phyloP scores from a whole-genome alignment of 768 basidiomycete species.

The Piloderma croceum region DNA sequence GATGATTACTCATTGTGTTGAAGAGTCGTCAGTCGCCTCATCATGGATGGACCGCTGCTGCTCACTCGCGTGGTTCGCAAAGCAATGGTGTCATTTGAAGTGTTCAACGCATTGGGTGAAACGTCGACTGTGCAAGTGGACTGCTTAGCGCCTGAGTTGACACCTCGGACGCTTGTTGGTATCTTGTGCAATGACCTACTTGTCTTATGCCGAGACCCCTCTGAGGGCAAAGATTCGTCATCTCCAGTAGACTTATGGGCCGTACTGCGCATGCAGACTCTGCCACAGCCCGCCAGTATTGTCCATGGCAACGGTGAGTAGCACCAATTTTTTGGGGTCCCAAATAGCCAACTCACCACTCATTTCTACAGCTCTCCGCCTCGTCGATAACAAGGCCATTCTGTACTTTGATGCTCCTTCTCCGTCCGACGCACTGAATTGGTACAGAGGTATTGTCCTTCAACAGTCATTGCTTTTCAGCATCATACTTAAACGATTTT shows the following conservation, averaged over 20 bases:
- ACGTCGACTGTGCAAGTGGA: conserved; percentile 83
- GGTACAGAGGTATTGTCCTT: conserved; percentile 71
- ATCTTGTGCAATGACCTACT: conserved; percentile 91
- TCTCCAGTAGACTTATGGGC: conserved; percentile 91
- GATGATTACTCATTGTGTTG: conserved; percentile 9
- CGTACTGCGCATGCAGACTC: conserved; percentile 90
- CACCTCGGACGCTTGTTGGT: conserved; percentile 71
- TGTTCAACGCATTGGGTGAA: conserved; percentile 71
- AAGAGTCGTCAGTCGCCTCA: conserved; percentile 57
- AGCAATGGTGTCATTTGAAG: conserved; percentile 73
- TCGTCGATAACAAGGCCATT: conserved; percentile 90
- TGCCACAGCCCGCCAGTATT: conserved; percentile 85
- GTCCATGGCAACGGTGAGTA: conserved; percentile 76
- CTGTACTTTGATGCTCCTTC: conserved; percentile 84
- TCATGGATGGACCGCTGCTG: conserved; percentile 85
- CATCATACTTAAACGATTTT: conserved; percentile 6
- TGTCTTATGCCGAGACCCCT: conserved; percentile 84
- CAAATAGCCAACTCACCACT: conserved; percentile 7
- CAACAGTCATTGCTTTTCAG: neutral
- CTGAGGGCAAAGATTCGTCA: conserved; percentile 69
- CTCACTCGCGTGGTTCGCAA: conserved; percentile 91
- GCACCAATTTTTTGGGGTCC: conserved; percentile 1
- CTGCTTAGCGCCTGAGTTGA: conserved; percentile 81
- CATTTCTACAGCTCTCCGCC: conserved; percentile 61
- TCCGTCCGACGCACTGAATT: conserved; percentile 79